Percentiles rank a stretch among this genome's conserved stretches.
These are phyloP conservation scores for Didymella lethalis DNA, from an alignment of 2,329 filamentous ascomycete species.

Conservation along the genomic window DNA sequence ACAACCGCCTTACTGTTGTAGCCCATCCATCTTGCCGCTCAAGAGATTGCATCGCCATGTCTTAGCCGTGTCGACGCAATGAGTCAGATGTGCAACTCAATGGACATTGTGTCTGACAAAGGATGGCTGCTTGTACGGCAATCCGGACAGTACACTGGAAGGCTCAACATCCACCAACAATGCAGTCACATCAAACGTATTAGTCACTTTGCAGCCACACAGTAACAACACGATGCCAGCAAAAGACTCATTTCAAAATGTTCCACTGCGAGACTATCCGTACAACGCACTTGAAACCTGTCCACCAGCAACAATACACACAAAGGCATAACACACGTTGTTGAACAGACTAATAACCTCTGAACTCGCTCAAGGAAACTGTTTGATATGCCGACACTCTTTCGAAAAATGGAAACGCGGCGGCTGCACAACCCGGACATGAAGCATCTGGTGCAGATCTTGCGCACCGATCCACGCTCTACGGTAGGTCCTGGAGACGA, in stretches of 20 bases:
- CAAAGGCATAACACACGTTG: background rate
- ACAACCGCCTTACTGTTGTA: background rate
- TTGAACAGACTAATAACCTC: background rate
- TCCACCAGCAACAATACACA: background rate
- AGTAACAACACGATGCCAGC: background rate
- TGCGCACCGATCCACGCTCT: constrained; percentile 23
- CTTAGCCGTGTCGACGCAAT: background rate
- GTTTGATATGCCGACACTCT: constrained; percentile 14
- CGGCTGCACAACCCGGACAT: constrained; percentile 36
- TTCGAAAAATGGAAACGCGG: constrained; percentile 25
- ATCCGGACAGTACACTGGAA: background rate
- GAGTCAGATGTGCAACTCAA: background rate
- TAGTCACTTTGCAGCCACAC: constrained; percentile 8
- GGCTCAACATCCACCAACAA: background rate
- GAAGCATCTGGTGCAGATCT: constrained; percentile 32
- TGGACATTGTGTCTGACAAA: background rate
- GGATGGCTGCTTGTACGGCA: background rate
- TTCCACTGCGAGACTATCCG: constrained; percentile 2
- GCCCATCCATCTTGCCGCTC: background rate
- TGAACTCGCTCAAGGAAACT: background rate
- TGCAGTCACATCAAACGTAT: background rate
- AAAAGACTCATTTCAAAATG: constrained; percentile 12
- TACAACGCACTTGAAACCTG: background rate
- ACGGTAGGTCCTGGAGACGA: constrained; percentile 4
- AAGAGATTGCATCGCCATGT: background rate